phyloP scores from a whole-genome alignment of 2,329 filamentous ascomycete genomes.

The Saccharata proteae region DNA sequence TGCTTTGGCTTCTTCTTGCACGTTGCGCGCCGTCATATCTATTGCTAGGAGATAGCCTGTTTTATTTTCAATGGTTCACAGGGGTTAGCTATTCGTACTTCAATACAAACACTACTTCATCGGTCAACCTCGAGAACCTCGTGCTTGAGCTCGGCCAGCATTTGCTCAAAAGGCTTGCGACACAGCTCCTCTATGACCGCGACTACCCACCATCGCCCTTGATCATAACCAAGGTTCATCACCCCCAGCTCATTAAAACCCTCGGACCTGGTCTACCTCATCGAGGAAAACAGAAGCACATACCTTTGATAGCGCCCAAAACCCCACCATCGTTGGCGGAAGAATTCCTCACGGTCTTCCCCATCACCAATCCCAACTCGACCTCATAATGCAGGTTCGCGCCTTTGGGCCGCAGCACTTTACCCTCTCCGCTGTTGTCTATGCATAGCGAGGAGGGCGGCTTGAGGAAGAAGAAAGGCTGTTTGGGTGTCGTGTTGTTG shows the following conservation, averaged over 20 bases:
- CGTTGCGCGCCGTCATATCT: slow-evolving; percentile 94
- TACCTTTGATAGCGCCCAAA: slow-evolving; percentile 70
- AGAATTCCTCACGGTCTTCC: slow-evolving; percentile 66
- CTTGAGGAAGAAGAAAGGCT: slow-evolving; percentile 99
- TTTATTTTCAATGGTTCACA: background rate
- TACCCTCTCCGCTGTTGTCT: slow-evolving; percentile 63
- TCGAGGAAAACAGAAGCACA: slow-evolving; percentile 11
- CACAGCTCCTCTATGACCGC: background rate
- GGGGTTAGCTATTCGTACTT: background rate
- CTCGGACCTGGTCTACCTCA: background rate
- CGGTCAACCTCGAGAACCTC: too few species aligned
- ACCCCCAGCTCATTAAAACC: background rate
- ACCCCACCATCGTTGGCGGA: slow-evolving; percentile 64
- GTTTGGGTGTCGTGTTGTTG: slow-evolving; percentile 74
- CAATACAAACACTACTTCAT: too few species aligned
- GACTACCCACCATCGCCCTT: background rate
- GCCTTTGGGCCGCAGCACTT: slow-evolving; percentile 70
- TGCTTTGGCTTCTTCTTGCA: slow-evolving; percentile 92
- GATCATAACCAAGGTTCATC: background rate
- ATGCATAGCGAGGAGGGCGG: slow-evolving; percentile 80
- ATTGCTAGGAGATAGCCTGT: slow-evolving; percentile 70
- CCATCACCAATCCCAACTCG: slow-evolving; percentile 81
- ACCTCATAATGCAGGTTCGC: slow-evolving; percentile 89
- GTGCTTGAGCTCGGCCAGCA: too few species aligned
- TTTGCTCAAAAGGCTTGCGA: too few species aligned